phyloP scores from a whole-genome alignment of 164 flowering plant species.

The Macadamia tetraphylla region DNA sequence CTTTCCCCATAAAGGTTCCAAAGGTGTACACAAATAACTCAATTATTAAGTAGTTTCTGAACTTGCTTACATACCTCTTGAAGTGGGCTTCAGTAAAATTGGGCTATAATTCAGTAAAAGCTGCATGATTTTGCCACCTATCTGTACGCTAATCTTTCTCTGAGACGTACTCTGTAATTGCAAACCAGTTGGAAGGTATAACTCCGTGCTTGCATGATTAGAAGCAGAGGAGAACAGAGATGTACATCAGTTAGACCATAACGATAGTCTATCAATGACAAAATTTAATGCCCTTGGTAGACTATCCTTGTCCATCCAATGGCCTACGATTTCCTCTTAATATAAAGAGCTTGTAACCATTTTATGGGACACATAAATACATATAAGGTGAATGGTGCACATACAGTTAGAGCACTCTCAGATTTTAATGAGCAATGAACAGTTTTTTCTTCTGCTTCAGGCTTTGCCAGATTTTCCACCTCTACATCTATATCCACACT shows the following conservation, averaged over 20 bases:
- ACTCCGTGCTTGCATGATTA: background rate
- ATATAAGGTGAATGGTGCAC: constrained; percentile 4
- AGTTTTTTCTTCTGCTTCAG: constrained; percentile 24
- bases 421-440: constrained; percentile 21
- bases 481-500: constrained; percentile 34
- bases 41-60: background rate
- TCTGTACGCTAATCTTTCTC: constrained; percentile 42
- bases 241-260: background rate
- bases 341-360: background rate
- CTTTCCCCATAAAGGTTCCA: no score
- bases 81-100: constrained; percentile 30
- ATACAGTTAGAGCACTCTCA: constrained; percentile 37
- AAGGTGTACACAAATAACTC: background rate
- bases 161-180: constrained; percentile 42
- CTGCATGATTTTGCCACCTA: constrained; percentile 41
- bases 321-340: background rate
- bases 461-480: constrained; percentile 23
- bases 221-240: background rate
- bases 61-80: constrained; percentile 32
- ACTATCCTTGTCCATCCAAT: background rate
- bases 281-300: background rate
- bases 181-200: constrained; percentile 3
- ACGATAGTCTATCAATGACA: background rate
- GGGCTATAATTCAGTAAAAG: constrained; percentile 29
- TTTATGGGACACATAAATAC: background rate